phyloP scores from a whole-genome alignment of 2,329 filamentous ascomycete genomes.

The Beauveria sp. region DNA sequence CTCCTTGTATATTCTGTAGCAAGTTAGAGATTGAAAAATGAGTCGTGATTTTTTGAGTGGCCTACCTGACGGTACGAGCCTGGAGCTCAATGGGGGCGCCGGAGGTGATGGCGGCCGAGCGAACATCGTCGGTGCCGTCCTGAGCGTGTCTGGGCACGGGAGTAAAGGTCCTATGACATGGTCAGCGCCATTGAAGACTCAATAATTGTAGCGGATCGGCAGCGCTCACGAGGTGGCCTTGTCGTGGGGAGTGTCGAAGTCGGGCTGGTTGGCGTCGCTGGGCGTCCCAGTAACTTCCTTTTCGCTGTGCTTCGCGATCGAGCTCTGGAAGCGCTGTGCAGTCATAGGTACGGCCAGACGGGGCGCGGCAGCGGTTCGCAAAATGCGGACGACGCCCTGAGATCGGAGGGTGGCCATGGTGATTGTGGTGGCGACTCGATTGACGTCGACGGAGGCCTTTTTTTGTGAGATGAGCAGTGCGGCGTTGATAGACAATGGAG shows the following conservation, averaged over 20 bases:
- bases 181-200: slow-evolving; percentile 7
- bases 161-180: slow-evolving; percentile 64
- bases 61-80: slow-evolving; percentile 86
- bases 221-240: slow-evolving; percentile 75
- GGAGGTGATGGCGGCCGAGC: slow-evolving; percentile 80
- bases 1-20: slow-evolving; percentile 76
- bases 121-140: slow-evolving; percentile 77
- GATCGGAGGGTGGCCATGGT: slow-evolving; percentile 61
- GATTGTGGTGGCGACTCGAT: slow-evolving; percentile 12
- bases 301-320: slow-evolving; percentile 31
- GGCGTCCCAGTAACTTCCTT: slow-evolving; percentile 17
- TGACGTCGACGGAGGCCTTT: neutral
- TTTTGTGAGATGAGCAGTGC: slow-evolving; percentile 4
- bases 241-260: slow-evolving; percentile 75
- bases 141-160: slow-evolving; percentile 84
- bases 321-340: slow-evolving; percentile 49
- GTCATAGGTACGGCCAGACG: slow-evolving; percentile 32
- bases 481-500: slow-evolving; percentile 4
- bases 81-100: slow-evolving; percentile 92
- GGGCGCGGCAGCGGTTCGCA: slow-evolving; percentile 37
- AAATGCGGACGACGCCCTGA: slow-evolving; percentile 42
- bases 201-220: neutral
- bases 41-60: neutral
- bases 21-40: neutral
- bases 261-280: slow-evolving; percentile 56